Evolutionary conservation across 768 basidiomycete species (phyloP).

Genomic region (Tricholoma terreum): DNA sequence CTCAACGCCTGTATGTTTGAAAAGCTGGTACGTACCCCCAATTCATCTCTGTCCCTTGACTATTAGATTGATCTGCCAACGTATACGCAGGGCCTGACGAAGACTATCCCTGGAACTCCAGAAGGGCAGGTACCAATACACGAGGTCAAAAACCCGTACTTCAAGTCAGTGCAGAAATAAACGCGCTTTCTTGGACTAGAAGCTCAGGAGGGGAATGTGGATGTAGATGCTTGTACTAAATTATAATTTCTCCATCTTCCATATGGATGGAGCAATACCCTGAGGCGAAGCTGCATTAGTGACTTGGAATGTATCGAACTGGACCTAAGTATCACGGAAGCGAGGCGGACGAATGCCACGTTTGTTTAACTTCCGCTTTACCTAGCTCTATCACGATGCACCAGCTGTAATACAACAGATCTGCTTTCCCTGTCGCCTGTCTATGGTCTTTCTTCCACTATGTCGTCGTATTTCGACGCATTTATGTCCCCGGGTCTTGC

Average conservation of each 20-base stretch:
- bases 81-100: conserved; percentile 72
- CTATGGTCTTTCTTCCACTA: conserved; percentile 12
- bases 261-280: background rate
- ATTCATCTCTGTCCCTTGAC: background rate
- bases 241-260: conserved; percentile 6
- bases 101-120: conserved; percentile 88
- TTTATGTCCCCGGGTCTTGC: background rate
- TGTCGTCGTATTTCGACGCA: conserved; percentile 11
- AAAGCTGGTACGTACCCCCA: conserved; percentile 67
- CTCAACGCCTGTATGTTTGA: conserved; percentile 96
- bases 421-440: background rate
- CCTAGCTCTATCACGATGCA: background rate
- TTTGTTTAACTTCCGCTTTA: too few species aligned
- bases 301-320: too few species aligned
- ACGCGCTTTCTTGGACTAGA: conserved; percentile 2
- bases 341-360: too few species aligned
- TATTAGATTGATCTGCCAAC: conserved; percentile 1
- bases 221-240: conserved; percentile 16
- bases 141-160: conserved; percentile 83
- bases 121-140: conserved; percentile 81
- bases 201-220: background rate
- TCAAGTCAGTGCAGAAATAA: conserved; percentile 81
- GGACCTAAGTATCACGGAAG: too few species aligned
- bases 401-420: background rate
- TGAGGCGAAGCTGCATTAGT: background rate